Base-by-base conservation (phyloP, 2,329 filamentous ascomycete species). In the Diaporthe citri region DNA sequence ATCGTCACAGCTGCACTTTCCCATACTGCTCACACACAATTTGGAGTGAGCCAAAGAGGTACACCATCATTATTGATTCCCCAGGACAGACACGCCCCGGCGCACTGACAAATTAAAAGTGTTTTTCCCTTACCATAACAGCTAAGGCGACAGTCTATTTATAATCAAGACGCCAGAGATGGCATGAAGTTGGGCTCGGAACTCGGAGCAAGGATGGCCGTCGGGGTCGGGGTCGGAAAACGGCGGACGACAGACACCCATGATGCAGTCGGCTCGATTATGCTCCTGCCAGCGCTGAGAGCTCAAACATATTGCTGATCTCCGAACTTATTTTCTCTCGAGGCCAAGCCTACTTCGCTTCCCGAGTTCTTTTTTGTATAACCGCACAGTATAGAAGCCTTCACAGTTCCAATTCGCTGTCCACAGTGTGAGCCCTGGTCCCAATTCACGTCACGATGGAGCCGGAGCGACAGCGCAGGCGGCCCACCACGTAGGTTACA, bases 391-490 rank as follows among this genome's bases (percentile, higher is more conserved):
- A 9, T 31, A 22, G 6, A 36, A 22, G 41, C 22, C n/a, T 34
- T 15, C 28, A 34, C 17, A 39, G 31, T 17, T 4, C n/a, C 31
- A 60, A 6, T 60, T 12, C 5, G 4, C 8, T n/a, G 28, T 57
- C 20, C 17, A 67, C 34, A 7, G 22, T 7, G 34, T 34, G 22
- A 36, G 22, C 25, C 46, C 36, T 25, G 13, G 15, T 8, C 31
- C 20, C 3, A 25, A 17, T 13, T 17, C 71, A 39, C 5, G 39
- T 43, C 13, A 76, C 59, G 60, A 67, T 72, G 71, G 76, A 78
- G 60, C 72, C 73, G 31, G 75, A 74, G 46, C 70, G 76, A 17
- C 78, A 78, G 31, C 77, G 78, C 72, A 77, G 52, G 59, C 66
- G 46, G 70, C 74, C 55, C 67, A 64, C 48, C 56, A 66, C 62